Conservation (phyloP, 768 basidiomycete species). For the Tephrocybe sp. region DNA sequence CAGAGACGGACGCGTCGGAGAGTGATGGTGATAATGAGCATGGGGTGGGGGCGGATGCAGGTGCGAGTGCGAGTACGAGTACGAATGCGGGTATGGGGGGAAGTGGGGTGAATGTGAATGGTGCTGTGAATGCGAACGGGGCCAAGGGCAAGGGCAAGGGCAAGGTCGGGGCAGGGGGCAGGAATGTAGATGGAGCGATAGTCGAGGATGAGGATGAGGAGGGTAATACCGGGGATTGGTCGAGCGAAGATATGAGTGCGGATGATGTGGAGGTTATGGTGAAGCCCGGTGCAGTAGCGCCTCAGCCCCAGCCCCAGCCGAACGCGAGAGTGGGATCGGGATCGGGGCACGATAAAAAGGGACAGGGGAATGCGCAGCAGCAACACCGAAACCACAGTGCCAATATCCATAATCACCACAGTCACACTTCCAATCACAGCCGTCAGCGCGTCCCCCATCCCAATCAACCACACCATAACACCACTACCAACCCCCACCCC, state of each 20-base stretch:
- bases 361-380: not conserved
- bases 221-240: constrained; percentile 55
- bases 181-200: not conserved
- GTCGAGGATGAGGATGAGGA: constrained; percentile 47
- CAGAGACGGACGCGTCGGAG: constrained; percentile 24
- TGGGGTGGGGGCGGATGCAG: constrained; percentile 37
- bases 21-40: constrained; percentile 11
- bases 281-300: constrained; percentile 6
- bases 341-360: constrained; percentile 2
- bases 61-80: constrained; percentile 3
- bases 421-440: constrained; percentile 15
- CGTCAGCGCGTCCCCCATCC: not conserved
- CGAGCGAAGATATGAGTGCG: constrained; percentile 51
- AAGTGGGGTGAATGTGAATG: no score
- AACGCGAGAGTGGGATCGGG: not conserved
- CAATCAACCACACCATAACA: constrained; percentile 21
- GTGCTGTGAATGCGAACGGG: no score
- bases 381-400: not conserved
- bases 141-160: no score
- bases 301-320: not conserved
- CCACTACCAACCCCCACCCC: constrained; percentile 18
- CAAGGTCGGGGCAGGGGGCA: no score
- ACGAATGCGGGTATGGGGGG: no score
- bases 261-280: constrained; percentile 27
- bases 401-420: constrained; percentile 2